Evolutionary conservation across 306 rosid species (phyloP).

Genomic region (Carpinus viminea): DNA sequence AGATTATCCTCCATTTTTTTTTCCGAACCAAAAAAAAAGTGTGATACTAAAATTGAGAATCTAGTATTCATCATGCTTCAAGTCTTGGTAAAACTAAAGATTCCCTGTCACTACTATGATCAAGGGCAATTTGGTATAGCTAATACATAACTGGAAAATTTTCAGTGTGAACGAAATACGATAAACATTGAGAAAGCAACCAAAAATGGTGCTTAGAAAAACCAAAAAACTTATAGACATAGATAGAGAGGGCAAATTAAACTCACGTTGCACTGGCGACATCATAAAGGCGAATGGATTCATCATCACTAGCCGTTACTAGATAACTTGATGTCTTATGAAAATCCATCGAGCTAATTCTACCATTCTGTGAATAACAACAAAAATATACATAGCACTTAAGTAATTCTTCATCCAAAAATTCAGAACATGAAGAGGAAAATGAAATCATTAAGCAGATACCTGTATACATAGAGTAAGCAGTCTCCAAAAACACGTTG

Average conservation of each 20-base stretch:
- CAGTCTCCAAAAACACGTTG: neutral
- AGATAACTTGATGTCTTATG: constrained; percentile 79
- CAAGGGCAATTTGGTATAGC: neutral
- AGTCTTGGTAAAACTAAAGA: neutral
- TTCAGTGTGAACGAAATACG: neutral
- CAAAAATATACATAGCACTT: neutral
- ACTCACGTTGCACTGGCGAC: constrained; percentile 75
- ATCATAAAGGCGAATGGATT: constrained; percentile 89
- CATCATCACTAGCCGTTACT: constrained; percentile 97
- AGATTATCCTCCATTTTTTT: neutral
- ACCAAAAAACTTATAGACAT: neutral
- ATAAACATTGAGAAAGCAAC: neutral
- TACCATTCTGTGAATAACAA: constrained; percentile 61
- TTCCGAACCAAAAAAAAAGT: neutral
- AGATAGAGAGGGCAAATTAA: neutral
- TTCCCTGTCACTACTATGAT: neutral
- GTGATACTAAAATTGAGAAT: neutral
- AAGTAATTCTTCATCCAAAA: neutral
- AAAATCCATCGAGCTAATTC: constrained; percentile 89
- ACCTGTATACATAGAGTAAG: neutral
- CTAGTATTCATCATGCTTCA: neutral
- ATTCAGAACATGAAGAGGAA: neutral
- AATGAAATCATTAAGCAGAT: neutral
- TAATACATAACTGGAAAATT: neutral
- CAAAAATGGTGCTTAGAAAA: constrained; percentile 3